phyloP scores from a whole-genome alignment of 2,329 filamentous ascomycete genomes.

The Aureobasidium subglaciale region DNA sequence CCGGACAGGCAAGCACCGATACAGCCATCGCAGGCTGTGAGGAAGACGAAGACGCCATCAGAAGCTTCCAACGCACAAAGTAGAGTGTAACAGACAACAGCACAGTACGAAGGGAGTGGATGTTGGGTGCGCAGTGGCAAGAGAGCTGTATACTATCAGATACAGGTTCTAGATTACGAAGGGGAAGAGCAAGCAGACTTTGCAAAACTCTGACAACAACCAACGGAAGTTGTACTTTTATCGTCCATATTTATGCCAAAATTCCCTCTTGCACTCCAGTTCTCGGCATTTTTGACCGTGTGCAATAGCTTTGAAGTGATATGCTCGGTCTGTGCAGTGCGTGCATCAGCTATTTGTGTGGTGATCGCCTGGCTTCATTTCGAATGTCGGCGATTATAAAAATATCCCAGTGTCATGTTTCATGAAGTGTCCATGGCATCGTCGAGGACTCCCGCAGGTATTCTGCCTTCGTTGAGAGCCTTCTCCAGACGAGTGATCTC shows the following conservation, averaged over 20 bases:
- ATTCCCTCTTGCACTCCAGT: not conserved
- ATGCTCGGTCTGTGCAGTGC: not conserved
- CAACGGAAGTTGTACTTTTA: not conserved
- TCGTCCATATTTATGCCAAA: not conserved
- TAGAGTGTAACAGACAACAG: not conserved
- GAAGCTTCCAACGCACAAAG: not conserved
- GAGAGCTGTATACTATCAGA: not conserved
- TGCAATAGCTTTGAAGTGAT: not conserved
- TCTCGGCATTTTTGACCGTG: not conserved
- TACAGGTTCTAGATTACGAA: not conserved
- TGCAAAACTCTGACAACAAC: not conserved
- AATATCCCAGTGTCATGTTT: conserved; percentile 9
- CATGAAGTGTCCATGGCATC: conserved; percentile 30
- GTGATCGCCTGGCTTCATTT: too few species aligned
- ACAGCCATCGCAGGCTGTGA: not conserved
- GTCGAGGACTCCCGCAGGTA: conserved; percentile 48
- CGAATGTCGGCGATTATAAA: too few species aligned
- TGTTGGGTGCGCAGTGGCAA: not conserved
- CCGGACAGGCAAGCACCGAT: not conserved
- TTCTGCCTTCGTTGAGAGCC: conserved; percentile 78
- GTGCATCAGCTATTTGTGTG: not conserved
- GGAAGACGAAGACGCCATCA: not conserved
- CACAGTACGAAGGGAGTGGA: not conserved
- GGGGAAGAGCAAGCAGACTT: not conserved
- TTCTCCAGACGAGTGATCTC: conserved; percentile 89